phyloP scores from a whole-genome alignment of 164 flowering plant species.

The Tetracentron sinense region DNA sequence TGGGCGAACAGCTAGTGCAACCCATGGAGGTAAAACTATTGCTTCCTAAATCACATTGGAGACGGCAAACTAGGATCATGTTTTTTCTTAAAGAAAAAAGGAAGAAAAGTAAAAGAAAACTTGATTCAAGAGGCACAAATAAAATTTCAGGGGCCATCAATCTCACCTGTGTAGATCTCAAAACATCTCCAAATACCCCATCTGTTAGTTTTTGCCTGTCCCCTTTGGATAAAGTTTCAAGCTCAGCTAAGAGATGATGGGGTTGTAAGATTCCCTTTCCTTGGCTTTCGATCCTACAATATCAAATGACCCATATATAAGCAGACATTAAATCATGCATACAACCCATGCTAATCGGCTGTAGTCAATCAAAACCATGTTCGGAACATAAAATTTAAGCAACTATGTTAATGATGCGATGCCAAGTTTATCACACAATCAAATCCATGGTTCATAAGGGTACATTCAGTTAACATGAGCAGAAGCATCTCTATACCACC shows the following conservation, averaged over 20 bases:
- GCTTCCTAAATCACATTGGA: constrained; percentile 42
- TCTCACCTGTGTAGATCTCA: constrained; percentile 18
- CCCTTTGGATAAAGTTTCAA: constrained; percentile 14
- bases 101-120: not conserved
- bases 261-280: constrained; percentile 81
- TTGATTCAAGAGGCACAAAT: not conserved
- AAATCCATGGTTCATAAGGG: not conserved
- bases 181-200: constrained; percentile 9
- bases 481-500: too few relatives aligned
- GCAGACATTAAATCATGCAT: not conserved
- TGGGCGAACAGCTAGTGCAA: constrained; percentile 67
- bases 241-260: constrained; percentile 26
- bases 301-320: constrained; percentile 1
- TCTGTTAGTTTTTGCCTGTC: constrained; percentile 7
- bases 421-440: too few relatives aligned
- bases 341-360: too few relatives aligned
- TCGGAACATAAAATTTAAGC: too few relatives aligned
- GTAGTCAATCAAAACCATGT: not conserved
- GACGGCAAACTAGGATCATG: not conserved
- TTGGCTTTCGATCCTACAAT: constrained; percentile 57
- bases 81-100: not conserved
- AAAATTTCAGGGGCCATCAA: not conserved
- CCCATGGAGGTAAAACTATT: constrained; percentile 46
- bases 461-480: too few relatives aligned
- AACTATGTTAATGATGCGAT: too few relatives aligned